These are phyloP conservation scores for Xylaria venustula DNA, from an alignment of 495 filamentous ascomycete genomes.

Conservation along the genomic window DNA sequence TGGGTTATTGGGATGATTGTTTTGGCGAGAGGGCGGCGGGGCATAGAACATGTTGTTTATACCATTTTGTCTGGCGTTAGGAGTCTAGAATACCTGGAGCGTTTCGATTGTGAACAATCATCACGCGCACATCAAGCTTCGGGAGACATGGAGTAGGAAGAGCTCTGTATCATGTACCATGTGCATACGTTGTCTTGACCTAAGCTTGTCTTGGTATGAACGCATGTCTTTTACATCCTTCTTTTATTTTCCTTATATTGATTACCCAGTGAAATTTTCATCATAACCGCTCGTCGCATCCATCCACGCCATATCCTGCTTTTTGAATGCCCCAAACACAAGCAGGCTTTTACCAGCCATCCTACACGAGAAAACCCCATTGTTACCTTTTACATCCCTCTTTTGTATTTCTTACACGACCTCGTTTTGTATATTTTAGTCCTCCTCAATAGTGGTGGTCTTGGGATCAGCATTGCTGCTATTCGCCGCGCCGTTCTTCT, in stretches of 20 bases:
- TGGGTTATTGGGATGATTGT: too few relatives aligned
- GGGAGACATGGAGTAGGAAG: too few relatives aligned
- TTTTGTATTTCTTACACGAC: slow-evolving; percentile 2
- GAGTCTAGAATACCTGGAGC: background rate
- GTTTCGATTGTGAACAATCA: background rate
- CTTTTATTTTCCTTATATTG: too few relatives aligned
- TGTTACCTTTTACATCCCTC: background rate
- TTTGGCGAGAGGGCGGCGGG: too few relatives aligned
- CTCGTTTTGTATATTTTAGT: slow-evolving; percentile 25
- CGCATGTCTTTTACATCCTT: background rate
- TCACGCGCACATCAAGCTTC: too few relatives aligned
- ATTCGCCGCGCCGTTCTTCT: slow-evolving; percentile 33
- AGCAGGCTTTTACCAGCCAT: background rate
- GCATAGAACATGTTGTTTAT: background rate
- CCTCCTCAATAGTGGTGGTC: slow-evolving; percentile 44
- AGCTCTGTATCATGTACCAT: background rate
- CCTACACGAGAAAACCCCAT: background rate
- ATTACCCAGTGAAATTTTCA: background rate
- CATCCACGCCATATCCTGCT: slow-evolving; percentile 1
- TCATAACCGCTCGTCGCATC: background rate
- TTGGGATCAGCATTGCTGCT: slow-evolving; percentile 21
- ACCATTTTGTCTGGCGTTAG: background rate
- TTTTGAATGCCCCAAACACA: background rate
- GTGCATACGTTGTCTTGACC: too few relatives aligned
- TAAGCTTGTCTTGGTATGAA: background rate